A percentile compares a stretch with the other conserved stretches of the same genome.
Evolutionary conservation across 2,329 filamentous ascomycete genomes (phyloP).

Genomic region (Aspergillus sp.): DNA sequence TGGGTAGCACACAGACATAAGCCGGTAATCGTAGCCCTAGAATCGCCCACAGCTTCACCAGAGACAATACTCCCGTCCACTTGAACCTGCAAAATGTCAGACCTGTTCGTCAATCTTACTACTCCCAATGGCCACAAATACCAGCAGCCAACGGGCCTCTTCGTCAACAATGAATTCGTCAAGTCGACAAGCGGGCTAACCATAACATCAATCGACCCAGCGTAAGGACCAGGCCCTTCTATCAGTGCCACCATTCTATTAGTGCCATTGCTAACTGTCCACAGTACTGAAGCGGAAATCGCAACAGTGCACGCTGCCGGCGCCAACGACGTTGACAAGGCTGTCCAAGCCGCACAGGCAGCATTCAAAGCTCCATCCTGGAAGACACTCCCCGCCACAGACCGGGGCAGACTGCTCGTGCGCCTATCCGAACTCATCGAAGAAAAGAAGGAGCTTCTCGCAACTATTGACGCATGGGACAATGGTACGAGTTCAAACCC

Average conservation of each 20-base stretch:
- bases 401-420: constrained; percentile 65
- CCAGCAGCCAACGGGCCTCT: constrained; percentile 70
- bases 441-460: constrained; percentile 58
- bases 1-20: no score
- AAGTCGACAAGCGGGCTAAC: constrained; percentile 57
- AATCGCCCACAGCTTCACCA: no score
- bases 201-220: constrained; percentile 66
- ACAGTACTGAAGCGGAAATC: constrained; percentile 64
- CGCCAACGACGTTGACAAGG: constrained; percentile 51
- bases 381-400: constrained; percentile 65
- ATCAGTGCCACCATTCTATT: not conserved
- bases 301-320: constrained; percentile 67
- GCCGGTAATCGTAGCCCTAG: no score
- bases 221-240: constrained; percentile 45
- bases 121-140: constrained; percentile 72
- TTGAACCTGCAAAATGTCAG: not conserved
- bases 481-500: constrained; percentile 52
- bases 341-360: constrained; percentile 67
- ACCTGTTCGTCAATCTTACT: constrained; percentile 50
- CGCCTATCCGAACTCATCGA: constrained; percentile 68
- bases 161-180: constrained; percentile 78
- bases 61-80: no score
- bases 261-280: constrained; percentile 1
- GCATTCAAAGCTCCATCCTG: constrained; percentile 68
- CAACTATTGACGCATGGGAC: constrained; percentile 71